A percentile compares a stretch with the other conserved stretches of the same genome.
phyloP scores from a whole-genome alignment of 73 alveolate species.

The Vitrella brassicaformis region DNA sequence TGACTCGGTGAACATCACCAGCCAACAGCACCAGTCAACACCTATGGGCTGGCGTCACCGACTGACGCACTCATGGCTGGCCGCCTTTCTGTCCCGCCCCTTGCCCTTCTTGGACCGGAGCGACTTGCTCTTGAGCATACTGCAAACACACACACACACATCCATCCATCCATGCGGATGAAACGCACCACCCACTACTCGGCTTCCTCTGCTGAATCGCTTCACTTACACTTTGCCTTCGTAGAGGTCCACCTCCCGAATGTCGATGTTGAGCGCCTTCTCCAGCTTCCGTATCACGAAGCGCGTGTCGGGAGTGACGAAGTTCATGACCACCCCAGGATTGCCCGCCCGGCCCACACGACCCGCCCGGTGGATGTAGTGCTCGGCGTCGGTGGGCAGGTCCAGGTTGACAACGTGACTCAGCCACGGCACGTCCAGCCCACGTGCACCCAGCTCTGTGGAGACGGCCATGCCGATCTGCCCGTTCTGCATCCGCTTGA shows the following conservation, averaged over 20 bases:
- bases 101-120: too few species aligned
- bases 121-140: too few species aligned
- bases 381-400: slow-evolving; percentile 44
- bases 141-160: too few species aligned
- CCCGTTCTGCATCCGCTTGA: not conserved
- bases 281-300: not conserved
- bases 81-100: too few species aligned
- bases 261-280: not conserved
- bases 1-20: too few species aligned
- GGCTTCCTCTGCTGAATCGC: too few species aligned
- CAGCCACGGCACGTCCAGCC: slow-evolving; percentile 57
- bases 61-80: too few species aligned
- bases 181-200: too few species aligned
- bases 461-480: not conserved
- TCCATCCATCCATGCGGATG: too few species aligned
- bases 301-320: not conserved
- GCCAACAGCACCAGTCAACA: too few species aligned
- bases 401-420: slow-evolving; percentile 56
- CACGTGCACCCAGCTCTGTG: slow-evolving; percentile 8
- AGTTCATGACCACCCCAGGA: slow-evolving; percentile 57
- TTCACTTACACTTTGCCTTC: not conserved
- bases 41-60: too few species aligned
- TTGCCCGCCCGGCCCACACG: slow-evolving; percentile 95
- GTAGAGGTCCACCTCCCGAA: not conserved
- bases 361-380: slow-evolving; percentile 81